A percentile compares a stretch with the other conserved stretches of the same genome.
phyloP scores from a whole-genome alignment of 352 stramenopile genomes.

The Globisporangium middletonii region DNA sequence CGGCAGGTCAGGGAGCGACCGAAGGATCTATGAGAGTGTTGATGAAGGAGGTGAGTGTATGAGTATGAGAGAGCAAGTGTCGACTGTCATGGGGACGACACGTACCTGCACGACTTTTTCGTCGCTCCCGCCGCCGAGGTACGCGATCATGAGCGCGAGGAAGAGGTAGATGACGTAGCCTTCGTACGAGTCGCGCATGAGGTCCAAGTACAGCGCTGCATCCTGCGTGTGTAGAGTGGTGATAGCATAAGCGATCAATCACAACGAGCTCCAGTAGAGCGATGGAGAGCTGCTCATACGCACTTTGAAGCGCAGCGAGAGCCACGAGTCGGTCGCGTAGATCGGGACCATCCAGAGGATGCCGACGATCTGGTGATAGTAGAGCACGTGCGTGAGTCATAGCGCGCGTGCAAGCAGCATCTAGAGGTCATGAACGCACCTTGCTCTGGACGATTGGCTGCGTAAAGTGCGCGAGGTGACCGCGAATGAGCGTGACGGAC shows the following conservation, averaged over 20 bases:
- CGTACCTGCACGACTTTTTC: conserved; percentile 61
- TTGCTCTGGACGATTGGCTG: conserved; percentile 94
- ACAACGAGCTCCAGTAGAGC: background rate
- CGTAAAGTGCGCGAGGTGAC: conserved; percentile 89
- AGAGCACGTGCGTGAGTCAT: conserved; percentile 7
- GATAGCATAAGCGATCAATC: background rate
- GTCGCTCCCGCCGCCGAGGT: conserved; percentile 90
- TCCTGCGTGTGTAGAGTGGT: conserved; percentile 17
- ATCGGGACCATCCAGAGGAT: conserved; percentile 99
- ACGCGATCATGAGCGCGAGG: conserved; percentile 94
- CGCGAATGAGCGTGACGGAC: conserved; percentile 88
- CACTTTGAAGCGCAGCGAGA: conserved; percentile 95
- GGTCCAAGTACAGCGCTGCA: conserved; percentile 87
- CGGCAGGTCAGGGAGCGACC: conserved; percentile 49
- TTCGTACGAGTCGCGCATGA: conserved; percentile 97
- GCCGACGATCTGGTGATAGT: conserved; percentile 87
- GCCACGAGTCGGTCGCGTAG: conserved; percentile 95
- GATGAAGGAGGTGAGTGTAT: background rate
- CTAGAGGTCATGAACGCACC: conserved; percentile 28
- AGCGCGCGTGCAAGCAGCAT: background rate
- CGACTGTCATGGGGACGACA: conserved; percentile 12
- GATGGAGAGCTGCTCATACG: conserved; percentile 1
- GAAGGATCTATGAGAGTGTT: conserved; percentile 25
- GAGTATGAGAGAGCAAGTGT: conserved; percentile 6
- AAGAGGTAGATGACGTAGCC: conserved; percentile 98